Evolutionary conservation across 768 basidiomycete genomes (phyloP), one percentile per base, ranked within the genome.

Genomic region (Macrolepiota fuliginosa): DNA sequence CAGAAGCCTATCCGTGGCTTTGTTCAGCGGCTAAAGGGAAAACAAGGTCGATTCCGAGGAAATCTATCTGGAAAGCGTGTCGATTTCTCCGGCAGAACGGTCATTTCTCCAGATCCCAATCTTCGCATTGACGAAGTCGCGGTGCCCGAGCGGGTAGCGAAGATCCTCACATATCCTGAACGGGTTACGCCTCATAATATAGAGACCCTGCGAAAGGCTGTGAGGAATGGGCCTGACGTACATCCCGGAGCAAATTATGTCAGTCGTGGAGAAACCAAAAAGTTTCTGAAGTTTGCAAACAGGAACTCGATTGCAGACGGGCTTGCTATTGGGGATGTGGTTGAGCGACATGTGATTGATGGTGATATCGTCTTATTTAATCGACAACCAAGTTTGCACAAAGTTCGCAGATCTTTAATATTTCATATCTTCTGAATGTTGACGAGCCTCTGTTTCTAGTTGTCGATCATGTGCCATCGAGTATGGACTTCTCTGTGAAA

Each of bases 71-170:
- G 97, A 64, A 99, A 99, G 74, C 94, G 97, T 73, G 97, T 99
- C 65, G 97, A 99, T 72, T 98, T 98, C 72, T 98, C 96, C 0
- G 96, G 88, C 4, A 91, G 97, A 67, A 99, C 97, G 6, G 97
- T 99, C 73, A 99, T 99, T 70, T 96, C 95, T 1, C 97, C 97
- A 1, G 97, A 99, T 74, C 97, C 97, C n/a, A 99, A 98, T 71
- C 77, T 99, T 65, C 89, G 94, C 54, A 97, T 99, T 69, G 97
- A 99, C 72, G 96, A 99, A 77, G 95, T 99, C 10, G 97, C 97
- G 17, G 91, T 99, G 0, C 97, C 97, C 0, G 91, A 96, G 72
- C 89, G 94, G 47, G 93, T 99, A 11, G 93, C 96, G 10, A 93
- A 95, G 74, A 85, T 97, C 55, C 75, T 99, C 64, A 99, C 97